Base-by-base conservation (phyloP, 2,329 filamentous ascomycete species). In the Camillea tinctor region DNA sequence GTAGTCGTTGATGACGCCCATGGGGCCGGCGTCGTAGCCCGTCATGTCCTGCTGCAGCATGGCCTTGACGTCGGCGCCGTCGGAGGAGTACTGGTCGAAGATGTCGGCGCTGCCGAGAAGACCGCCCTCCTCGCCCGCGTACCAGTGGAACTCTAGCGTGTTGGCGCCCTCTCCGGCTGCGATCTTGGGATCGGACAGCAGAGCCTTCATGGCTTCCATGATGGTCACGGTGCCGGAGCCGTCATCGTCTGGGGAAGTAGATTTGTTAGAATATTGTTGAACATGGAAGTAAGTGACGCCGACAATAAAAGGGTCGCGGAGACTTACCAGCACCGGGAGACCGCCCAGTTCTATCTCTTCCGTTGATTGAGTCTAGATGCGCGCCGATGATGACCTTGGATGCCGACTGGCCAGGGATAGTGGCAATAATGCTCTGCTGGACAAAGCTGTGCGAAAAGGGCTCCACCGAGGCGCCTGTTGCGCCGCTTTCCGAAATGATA, bases 91-190 rank as follows among this genome's bases (percentile, higher is more conserved):
- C 49, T 83, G 77, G 67, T 85, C 83, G 9, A 58, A 61, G 11
- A 66, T 58, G 4, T 60, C 64, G 49, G 57, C 58, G 49, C 87
- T 90, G 52, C 91, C 91, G 1, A 94, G 83, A 50, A 95, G 79
- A 15, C 91, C 91, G 8, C 88, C 90, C 72, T 95, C 91, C 69
- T 95, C 91, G 1, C 90, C 91, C 3, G 87, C 88, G 75, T 93
- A 94, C 90, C 90, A 95, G 73, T 94, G 90, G 74, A 94, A 94
- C 76, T 95, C 91, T 60, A 95, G 76, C 0, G 90, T 92, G 73
- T 94, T 93, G 62, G 84, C 77, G 7, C 83, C 86, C 60, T 85
- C 81, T 40, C 89, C 89, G 19, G 81, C 77, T 4, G 84, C 77
- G 58, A 93, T 81, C 50, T 85, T 81, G 8, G 85, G 77, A 40